Evolutionary conservation across 2,329 filamentous ascomycete species (phyloP).

Genomic region (Elsinoe australis): DNA sequence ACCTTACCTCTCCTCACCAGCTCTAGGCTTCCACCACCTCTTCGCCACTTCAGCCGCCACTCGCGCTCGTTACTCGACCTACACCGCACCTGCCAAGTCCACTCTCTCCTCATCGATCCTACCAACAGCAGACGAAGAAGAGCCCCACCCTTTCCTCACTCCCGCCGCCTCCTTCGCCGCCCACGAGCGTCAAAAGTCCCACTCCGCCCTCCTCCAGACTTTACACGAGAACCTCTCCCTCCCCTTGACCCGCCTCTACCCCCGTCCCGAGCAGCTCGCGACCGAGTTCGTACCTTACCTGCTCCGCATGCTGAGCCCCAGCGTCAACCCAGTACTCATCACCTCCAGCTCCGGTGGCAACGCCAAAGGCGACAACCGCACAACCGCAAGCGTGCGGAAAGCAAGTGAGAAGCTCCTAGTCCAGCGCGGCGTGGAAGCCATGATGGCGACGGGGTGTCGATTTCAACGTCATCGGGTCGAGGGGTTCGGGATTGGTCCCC

Average conservation of each 20-base stretch:
- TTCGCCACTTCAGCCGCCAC: slow-evolving; percentile 66
- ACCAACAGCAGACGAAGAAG: slow-evolving; percentile 35
- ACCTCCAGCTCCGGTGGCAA: slow-evolving; percentile 34
- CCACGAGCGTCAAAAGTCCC: slow-evolving; percentile 71
- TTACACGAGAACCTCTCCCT: slow-evolving; percentile 67
- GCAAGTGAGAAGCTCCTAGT: slow-evolving; percentile 79
- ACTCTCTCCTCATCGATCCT: slow-evolving; percentile 38
- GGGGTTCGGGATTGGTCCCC: slow-evolving; percentile 34
- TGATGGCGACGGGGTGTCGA: slow-evolving; percentile 72
- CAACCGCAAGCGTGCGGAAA: slow-evolving; percentile 77
- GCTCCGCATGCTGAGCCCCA: slow-evolving; percentile 73
- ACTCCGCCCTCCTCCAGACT: slow-evolving; percentile 62
- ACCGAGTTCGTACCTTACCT: slow-evolving; percentile 80
- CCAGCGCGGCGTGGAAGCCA: slow-evolving; percentile 66
- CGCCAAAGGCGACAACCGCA: slow-evolving; percentile 30
- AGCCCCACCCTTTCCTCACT: slow-evolving; percentile 64
- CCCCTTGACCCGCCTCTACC: slow-evolving; percentile 66
- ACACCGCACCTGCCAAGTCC: slow-evolving; percentile 34
- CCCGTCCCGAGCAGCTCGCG: slow-evolving; percentile 67
- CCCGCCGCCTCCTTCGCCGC: slow-evolving; percentile 75
- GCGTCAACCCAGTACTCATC: slow-evolving; percentile 84
- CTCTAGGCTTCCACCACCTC: slow-evolving; percentile 83
- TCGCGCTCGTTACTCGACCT: slow-evolving; percentile 21
- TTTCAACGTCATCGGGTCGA: slow-evolving; percentile 76
- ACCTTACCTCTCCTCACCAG: slow-evolving; percentile 77